These are phyloP conservation scores for Ascochyta lentis DNA, from an alignment of 2,329 filamentous ascomycete genomes.

Conservation along the genomic window DNA sequence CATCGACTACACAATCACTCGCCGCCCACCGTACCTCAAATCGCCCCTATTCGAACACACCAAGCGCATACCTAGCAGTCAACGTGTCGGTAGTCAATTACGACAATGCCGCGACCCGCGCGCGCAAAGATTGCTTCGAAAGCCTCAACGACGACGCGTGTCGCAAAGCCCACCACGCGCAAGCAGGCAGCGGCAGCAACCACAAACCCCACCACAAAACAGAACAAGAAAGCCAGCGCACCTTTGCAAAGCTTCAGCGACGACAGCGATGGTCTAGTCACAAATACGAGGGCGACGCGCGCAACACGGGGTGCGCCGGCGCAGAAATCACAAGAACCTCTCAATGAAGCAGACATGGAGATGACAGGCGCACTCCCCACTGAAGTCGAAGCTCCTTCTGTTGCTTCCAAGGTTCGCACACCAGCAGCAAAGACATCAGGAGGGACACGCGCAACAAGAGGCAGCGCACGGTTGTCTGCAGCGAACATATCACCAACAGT, in stretches of 20 bases:
- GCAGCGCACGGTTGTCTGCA: slow-evolving; percentile 27
- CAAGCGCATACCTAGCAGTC: neutral
- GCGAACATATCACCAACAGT: slow-evolving; percentile 20
- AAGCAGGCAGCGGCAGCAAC: slow-evolving; percentile 26
- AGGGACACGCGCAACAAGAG: slow-evolving; percentile 23
- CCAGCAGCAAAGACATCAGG: slow-evolving; percentile 30
- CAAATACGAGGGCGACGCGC: slow-evolving; percentile 32
- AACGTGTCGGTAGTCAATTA: slow-evolving; percentile 2
- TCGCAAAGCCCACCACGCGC: slow-evolving; percentile 35
- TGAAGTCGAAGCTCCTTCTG: slow-evolving; percentile 6
- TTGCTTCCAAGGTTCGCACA: slow-evolving; percentile 25
- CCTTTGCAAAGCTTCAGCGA: slow-evolving; percentile 39
- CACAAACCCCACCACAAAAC: slow-evolving; percentile 26
- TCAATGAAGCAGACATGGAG: slow-evolving; percentile 34
- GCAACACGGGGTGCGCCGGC: slow-evolving; percentile 27
- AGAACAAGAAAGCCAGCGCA: slow-evolving; percentile 22
- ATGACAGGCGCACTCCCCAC: slow-evolving; percentile 49
- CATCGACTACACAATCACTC: slow-evolving; percentile 14
- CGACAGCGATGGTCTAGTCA: slow-evolving; percentile 48
- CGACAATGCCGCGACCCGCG: slow-evolving; percentile 47
- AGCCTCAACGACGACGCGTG: slow-evolving; percentile 31
- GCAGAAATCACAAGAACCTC: slow-evolving; percentile 25
- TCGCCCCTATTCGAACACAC: slow-evolving; percentile 15
- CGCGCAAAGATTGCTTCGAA: slow-evolving; percentile 46
- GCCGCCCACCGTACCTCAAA: slow-evolving; percentile 4